phyloP scores from a whole-genome alignment of 2,329 filamentous ascomycete species.

The Lomentospora prolificans region DNA sequence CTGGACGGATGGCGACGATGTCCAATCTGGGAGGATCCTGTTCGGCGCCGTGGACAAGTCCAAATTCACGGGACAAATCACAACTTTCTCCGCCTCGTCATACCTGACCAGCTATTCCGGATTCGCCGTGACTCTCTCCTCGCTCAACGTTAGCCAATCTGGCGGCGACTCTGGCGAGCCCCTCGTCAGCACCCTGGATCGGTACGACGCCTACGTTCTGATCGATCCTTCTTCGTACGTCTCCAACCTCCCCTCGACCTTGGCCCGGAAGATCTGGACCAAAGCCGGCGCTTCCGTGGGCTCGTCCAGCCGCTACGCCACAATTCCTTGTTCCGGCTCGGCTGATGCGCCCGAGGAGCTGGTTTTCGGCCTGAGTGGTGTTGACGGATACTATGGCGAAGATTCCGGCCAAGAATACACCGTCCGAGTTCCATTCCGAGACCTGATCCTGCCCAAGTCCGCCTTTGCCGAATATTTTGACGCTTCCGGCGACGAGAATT shows the following conservation, averaged over 20 bases:
- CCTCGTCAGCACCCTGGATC: slow-evolving; percentile 32
- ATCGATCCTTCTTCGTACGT: slow-evolving; percentile 66
- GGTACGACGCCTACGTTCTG: slow-evolving; percentile 43
- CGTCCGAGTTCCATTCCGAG: slow-evolving; percentile 43
- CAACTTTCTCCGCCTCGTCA: slow-evolving; percentile 49
- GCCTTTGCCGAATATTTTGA: slow-evolving; percentile 22
- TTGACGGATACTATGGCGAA: no score
- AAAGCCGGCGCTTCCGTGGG: slow-evolving; percentile 43
- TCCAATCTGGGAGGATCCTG: slow-evolving; percentile 56
- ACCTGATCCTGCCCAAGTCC: slow-evolving; percentile 39
- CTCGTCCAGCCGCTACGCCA: slow-evolving; percentile 20
- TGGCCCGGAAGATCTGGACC: slow-evolving; percentile 43
- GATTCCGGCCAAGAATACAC: no score
- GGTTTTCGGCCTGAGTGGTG: slow-evolving; percentile 41
- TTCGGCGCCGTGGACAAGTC: slow-evolving; percentile 66
- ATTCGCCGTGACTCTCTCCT: slow-evolving; percentile 33
- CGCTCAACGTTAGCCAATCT: slow-evolving; percentile 37
- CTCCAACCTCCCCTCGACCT: slow-evolving; percentile 55
- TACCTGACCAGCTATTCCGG: slow-evolving; percentile 25
- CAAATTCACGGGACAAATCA: slow-evolving; percentile 51
- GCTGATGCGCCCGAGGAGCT: slow-evolving; percentile 34
- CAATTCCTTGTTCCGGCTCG: slow-evolving; percentile 43
- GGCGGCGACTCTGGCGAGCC: slow-evolving; percentile 37
- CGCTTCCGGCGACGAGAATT: slow-evolving; percentile 28
- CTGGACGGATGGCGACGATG: slow-evolving; percentile 65